Evolutionary conservation across 306 rosid genomes (phyloP).

Genomic region (Psophocarpus tetragonolobus): DNA sequence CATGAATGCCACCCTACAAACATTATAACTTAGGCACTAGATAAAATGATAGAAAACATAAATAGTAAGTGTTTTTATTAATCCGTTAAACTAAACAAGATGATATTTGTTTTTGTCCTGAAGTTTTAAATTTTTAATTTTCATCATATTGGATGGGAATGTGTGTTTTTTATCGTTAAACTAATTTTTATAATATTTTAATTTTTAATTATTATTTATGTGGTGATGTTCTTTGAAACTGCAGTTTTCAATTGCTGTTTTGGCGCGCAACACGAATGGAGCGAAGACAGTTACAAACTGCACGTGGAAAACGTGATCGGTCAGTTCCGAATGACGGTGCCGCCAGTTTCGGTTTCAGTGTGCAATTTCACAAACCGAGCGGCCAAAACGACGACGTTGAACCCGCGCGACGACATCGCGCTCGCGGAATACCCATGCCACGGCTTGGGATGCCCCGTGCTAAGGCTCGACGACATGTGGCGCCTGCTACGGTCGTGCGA

Average conservation of each 20-base stretch:
- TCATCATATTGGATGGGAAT: too few species aligned
- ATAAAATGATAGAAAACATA: too few species aligned
- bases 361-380: slow-evolving; percentile 63
- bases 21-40: too few species aligned
- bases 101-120: too few species aligned
- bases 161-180: too few species aligned
- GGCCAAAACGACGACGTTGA: slow-evolving; percentile 41
- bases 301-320: slow-evolving; percentile 47
- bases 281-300: slow-evolving; percentile 48
- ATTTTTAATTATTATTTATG: too few species aligned
- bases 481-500: slow-evolving; percentile 64
- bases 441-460: slow-evolving; percentile 61
- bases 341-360: slow-evolving; percentile 56
- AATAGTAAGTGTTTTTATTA: too few species aligned
- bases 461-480: slow-evolving; percentile 60
- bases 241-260: slow-evolving; percentile 76
- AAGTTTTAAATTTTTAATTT: too few species aligned
- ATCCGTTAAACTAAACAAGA: too few species aligned
- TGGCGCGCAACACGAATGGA: slow-evolving; percentile 55
- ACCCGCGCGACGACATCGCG: slow-evolving; percentile 41
- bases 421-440: slow-evolving; percentile 72
- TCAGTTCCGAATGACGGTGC: slow-evolving; percentile 50
- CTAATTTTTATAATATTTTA: too few species aligned
- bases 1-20: too few species aligned
- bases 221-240: background rate